Evolutionary conservation across 2,329 filamentous ascomycete species (phyloP).

Genomic region (Fusarium sp.): DNA sequence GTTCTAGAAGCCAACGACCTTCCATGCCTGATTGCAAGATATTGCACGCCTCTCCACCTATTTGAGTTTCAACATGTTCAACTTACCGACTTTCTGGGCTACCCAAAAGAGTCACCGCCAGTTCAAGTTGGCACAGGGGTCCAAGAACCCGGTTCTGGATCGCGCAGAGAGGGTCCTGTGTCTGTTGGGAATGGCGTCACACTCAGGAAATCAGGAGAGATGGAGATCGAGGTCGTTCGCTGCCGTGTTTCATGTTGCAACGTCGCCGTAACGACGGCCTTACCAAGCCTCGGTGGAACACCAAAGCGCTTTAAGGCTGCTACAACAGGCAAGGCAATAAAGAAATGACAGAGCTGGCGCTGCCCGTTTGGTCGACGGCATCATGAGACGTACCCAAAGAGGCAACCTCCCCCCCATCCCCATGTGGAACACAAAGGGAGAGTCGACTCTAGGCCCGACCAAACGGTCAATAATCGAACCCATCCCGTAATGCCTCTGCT

Average conservation of each 20-base stretch:
- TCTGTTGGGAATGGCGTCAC: conserved; percentile 10
- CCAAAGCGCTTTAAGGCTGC: conserved; percentile 6
- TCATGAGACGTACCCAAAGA: background rate
- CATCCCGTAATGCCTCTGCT: background rate
- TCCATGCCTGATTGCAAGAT: background rate
- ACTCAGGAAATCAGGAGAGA: conserved; percentile 11
- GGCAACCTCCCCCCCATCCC: background rate
- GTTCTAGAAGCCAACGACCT: conserved; percentile 36
- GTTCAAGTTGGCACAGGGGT: conserved; percentile 33
- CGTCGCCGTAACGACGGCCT: conserved; percentile 12
- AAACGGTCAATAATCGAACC: conserved; percentile 7
- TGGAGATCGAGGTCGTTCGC: conserved; percentile 22
- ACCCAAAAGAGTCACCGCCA: conserved; percentile 23
- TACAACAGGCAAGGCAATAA: conserved; percentile 5
- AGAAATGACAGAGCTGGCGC: background rate
- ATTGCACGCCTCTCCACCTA: conserved; percentile 14
- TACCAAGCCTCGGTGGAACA: conserved; percentile 3
- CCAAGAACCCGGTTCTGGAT: conserved; percentile 24
- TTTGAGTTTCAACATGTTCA: conserved; percentile 33
- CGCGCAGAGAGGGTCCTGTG: background rate
- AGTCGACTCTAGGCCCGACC: background rate
- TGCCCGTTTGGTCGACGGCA: background rate
- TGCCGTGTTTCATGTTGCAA: conserved; percentile 24
- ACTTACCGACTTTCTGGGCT: conserved; percentile 39
- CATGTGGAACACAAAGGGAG: background rate